Percentiles rank a stretch among this genome's conserved stretches.
Conservation (phyloP, 768 basidiomycete species). For the Tulasnella sp. region DNA sequence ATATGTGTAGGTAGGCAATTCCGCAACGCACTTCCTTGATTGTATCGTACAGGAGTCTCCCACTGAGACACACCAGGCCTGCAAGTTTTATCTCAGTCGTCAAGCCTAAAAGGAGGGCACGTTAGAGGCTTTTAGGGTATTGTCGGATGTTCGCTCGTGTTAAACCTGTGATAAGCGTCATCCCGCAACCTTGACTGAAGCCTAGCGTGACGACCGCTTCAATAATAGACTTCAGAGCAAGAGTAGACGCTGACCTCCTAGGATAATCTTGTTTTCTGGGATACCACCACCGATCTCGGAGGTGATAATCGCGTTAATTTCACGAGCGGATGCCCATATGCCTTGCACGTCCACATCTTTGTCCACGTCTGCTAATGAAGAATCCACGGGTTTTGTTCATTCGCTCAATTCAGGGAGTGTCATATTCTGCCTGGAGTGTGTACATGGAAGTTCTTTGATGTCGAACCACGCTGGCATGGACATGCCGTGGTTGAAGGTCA, state of each 20-base stretch:
- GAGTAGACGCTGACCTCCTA: constrained; percentile 41
- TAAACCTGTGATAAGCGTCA: constrained; percentile 28
- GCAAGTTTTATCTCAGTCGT: constrained; percentile 55
- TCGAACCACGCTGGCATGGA: constrained; percentile 64
- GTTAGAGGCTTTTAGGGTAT: no score
- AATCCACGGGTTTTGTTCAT: no score
- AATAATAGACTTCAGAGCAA: no score
- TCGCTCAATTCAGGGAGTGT: no score
- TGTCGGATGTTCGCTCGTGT: no score
- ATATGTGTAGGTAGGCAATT: no score
- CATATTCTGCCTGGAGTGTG: no score
- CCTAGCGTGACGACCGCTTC: constrained; percentile 30
- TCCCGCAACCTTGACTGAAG: constrained; percentile 33
- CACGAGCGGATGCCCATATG: constrained; percentile 53
- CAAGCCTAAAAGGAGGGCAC: constrained; percentile 60
- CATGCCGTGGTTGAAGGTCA: constrained; percentile 67
- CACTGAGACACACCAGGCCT: constrained; percentile 63
- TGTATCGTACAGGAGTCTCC: constrained; percentile 60
- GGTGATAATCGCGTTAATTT: constrained; percentile 58
- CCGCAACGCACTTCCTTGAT: constrained; percentile 47
- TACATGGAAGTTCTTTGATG: neutral
- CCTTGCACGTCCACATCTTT: constrained; percentile 59
- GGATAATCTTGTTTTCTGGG: constrained; percentile 48
- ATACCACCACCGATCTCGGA: constrained; percentile 65
- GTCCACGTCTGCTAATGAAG: neutral